These are phyloP conservation scores for Digitaria exilis DNA, from an alignment of 202 grass and related monocot genomes.

Conservation along the genomic window DNA sequence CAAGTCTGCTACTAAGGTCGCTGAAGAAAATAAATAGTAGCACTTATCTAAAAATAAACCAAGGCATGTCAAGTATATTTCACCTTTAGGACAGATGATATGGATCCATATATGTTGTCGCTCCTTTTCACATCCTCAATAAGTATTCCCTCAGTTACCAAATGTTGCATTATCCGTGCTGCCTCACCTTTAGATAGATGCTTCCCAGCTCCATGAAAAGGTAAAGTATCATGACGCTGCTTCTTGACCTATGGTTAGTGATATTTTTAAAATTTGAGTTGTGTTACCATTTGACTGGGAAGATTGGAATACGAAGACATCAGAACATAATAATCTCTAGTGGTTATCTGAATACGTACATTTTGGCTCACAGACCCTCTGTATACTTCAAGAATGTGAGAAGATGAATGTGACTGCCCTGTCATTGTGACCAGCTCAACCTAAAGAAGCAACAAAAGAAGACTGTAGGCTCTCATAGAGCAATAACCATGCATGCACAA, in stretches of 20 bases:
- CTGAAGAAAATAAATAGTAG: not conserved
- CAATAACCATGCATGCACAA: not conserved
- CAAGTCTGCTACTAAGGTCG: not conserved
- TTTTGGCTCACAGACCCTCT: slow-evolving; percentile 86
- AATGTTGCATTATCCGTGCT: slow-evolving; percentile 65
- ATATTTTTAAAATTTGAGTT: slow-evolving; percentile 12
- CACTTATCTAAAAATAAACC: slow-evolving; percentile 22
- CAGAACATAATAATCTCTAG: not conserved
- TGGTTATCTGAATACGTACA: slow-evolving; percentile 47
- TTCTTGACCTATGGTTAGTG: slow-evolving; percentile 74
- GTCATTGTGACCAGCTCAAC: slow-evolving; percentile 61
- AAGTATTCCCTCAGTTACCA: slow-evolving; percentile 87
- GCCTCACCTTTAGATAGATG: slow-evolving; percentile 72
- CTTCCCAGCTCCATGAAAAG: slow-evolving; percentile 93
- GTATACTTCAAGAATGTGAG: slow-evolving; percentile 94
- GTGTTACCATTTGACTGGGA: not conserved
- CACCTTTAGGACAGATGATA: slow-evolving; percentile 89
- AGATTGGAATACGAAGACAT: slow-evolving; percentile 17
- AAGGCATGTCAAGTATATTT: slow-evolving; percentile 37
- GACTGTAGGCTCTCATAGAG: slow-evolving; percentile 14
- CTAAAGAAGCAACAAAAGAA: slow-evolving; percentile 52
- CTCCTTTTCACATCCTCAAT: slow-evolving; percentile 78
- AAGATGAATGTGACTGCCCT: slow-evolving; percentile 50
- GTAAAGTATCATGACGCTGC: slow-evolving; percentile 61
- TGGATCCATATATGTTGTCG: slow-evolving; percentile 69